phyloP scores from a whole-genome alignment of 2,329 filamentous ascomycete genomes.

The Aspergillus sojae region DNA sequence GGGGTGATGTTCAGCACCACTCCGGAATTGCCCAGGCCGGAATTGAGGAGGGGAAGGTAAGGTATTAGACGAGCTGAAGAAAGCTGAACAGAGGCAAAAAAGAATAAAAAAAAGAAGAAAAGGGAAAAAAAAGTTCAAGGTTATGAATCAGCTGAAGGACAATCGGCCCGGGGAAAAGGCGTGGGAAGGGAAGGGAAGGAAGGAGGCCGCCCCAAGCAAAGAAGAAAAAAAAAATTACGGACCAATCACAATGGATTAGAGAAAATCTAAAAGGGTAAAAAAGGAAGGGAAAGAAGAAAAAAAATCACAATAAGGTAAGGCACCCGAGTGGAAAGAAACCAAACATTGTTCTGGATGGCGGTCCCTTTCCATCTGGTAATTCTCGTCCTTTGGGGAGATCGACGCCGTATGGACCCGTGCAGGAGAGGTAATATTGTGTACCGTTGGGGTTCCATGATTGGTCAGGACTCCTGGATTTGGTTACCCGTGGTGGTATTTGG shows the following conservation, averaged over 20 bases:
- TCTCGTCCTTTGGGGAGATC: conserved; percentile 1
- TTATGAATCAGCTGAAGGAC: conserved; percentile 11
- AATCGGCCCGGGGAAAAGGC: not conserved
- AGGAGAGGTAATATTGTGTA: not conserved
- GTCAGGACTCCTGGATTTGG: not conserved
- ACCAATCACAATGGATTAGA: not conserved
- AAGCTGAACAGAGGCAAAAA: conserved; percentile 4
- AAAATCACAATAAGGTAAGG: not conserved
- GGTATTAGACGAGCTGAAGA: not conserved
- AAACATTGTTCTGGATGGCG: not conserved
- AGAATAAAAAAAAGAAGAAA: conserved; percentile 3
- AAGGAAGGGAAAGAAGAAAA: not conserved
- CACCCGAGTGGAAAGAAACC: not conserved
- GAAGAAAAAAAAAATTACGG: conserved; percentile 13
- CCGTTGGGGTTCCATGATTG: conserved; percentile 1
- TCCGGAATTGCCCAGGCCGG: conserved; percentile 1
- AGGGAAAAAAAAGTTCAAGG: not conserved
- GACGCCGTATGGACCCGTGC: not conserved
- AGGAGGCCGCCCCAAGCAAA: conserved; percentile 9
- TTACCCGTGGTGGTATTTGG: not conserved
- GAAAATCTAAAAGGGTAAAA: not conserved
- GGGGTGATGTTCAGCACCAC: conserved; percentile 6
- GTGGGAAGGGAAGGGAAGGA: not conserved
- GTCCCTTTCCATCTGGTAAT: not conserved
- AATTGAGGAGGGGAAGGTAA: not conserved